Base-by-base conservation (phyloP, 768 basidiomycete genomes). In the Termitomyces sp. region DNA sequence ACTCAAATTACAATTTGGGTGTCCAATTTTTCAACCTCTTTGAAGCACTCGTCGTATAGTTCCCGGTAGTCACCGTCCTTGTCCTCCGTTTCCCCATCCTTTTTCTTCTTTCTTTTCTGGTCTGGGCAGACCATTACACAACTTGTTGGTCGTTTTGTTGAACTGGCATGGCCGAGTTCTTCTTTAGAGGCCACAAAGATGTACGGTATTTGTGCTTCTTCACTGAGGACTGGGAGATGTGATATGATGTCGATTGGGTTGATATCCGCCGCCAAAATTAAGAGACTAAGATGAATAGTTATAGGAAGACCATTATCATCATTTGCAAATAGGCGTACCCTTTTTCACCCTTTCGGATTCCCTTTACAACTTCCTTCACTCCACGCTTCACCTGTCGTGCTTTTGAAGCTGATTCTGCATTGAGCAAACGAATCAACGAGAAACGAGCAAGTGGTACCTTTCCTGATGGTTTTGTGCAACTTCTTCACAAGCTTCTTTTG, bases 161-260 rank as follows among this genome's bases (percentile, higher is more conserved):
- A 90, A 68, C 94, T 94, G 17, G 95, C 92, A 63, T 90, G 87
- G 0, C 97, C 97, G 29, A 99, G 86, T 68, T 96, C 94, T 73
- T 98, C 97, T 69, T 96, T 97, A 4, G 91, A 95, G 2, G 87
- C 67, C 14, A 95, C 90, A 68, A 93, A 95, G 48, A 95, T 80
- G 67, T 95, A 96, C 0, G 94, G 94, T 69, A 94, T 87, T 37
- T 86, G 79, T 10, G 93, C 89, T 70, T 99, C 97, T 76, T 99
- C 97, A 46, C 92, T 89, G 68, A 99, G 78, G 10, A 98, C 78
- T 5, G 97, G 97, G 50, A 99, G 79, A 75, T 98, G 97, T 34
- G 95, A 95, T 66, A 98, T 95, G 63, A 99, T 97, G 75, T 99
- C 97, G 66, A 98, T 89, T 11, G 97, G 97, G 59, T 92, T 96